Conservation (phyloP, 768 basidiomycete genomes). For the Rhizopogon salebrosus region DNA sequence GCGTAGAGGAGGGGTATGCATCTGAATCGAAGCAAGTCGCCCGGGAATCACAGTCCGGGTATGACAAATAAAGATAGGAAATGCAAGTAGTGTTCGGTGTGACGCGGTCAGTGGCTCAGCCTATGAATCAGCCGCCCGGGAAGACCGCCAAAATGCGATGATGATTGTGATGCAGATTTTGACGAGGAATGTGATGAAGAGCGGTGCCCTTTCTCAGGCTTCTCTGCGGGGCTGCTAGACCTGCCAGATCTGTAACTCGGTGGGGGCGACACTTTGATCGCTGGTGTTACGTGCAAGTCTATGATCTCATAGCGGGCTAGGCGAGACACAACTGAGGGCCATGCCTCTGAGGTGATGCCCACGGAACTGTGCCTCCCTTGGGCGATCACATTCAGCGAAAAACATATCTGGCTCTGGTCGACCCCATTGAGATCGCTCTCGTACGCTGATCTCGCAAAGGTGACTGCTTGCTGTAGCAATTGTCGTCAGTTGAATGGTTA, state of each 20-base stretch:
- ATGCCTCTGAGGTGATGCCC: slow-evolving; percentile 48
- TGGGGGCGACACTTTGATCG: slow-evolving; percentile 26
- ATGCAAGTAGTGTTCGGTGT: too few species aligned
- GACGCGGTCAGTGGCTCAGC: not conserved
- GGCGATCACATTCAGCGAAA: slow-evolving; percentile 33
- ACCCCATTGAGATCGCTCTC: slow-evolving; percentile 32
- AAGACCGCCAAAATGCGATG: not conserved
- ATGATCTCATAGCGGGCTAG: slow-evolving; percentile 45
- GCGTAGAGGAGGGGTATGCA: too few species aligned
- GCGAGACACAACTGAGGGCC: slow-evolving; percentile 36
- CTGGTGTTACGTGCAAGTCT: slow-evolving; percentile 35
- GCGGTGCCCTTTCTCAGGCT: slow-evolving; percentile 8
- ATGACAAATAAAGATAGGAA: not conserved
- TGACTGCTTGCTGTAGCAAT: slow-evolving; percentile 40
- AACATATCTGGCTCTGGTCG: slow-evolving; percentile 37
- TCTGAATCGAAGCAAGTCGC: too few species aligned
- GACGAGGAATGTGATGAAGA: not conserved
- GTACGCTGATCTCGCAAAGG: slow-evolving; percentile 46
- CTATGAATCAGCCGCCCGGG: slow-evolving; percentile 13
- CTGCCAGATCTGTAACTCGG: slow-evolving; percentile 32
- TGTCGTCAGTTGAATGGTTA: not conserved
- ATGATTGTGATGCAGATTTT: not conserved
- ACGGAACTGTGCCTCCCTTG: slow-evolving; percentile 31
- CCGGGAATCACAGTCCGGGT: not conserved
- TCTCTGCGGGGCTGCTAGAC: not conserved